phyloP scores from a whole-genome alignment of 192 early-diverging fungal species.

The Entomortierella parvispora region DNA sequence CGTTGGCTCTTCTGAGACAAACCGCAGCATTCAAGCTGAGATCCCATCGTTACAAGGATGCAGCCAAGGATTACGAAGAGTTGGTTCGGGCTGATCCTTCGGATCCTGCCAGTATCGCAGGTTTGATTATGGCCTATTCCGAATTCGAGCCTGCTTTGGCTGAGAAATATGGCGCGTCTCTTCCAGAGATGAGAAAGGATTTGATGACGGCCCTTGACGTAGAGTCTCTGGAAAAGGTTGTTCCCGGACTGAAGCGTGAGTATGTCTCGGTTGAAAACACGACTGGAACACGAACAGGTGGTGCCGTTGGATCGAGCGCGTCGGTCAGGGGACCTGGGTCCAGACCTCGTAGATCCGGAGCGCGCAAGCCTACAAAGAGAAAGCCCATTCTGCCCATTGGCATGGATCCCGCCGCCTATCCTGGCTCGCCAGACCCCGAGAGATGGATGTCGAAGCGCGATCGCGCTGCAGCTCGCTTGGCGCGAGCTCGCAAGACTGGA shows the following conservation, averaged over 20 bases:
- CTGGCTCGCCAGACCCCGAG: slow-evolving; percentile 68
- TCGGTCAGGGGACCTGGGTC: slow-evolving; percentile 11
- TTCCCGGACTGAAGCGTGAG: slow-evolving; percentile 64
- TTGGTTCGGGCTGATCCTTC: slow-evolving; percentile 73
- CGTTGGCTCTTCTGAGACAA: slow-evolving; percentile 63
- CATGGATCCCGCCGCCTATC: slow-evolving; percentile 53
- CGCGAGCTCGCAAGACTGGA: slow-evolving; percentile 69
- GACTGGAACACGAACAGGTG: slow-evolving; percentile 6
- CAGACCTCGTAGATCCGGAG: slow-evolving; percentile 34
- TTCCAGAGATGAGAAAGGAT: slow-evolving; percentile 51
- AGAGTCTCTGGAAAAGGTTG: slow-evolving; percentile 62
- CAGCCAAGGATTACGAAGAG: slow-evolving; percentile 74
- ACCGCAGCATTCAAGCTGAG: slow-evolving; percentile 77
- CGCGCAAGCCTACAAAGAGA: slow-evolving; percentile 62
- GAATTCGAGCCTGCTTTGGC: slow-evolving; percentile 68
- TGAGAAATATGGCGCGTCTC: slow-evolving; percentile 68
- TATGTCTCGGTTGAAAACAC: slow-evolving; percentile 49
- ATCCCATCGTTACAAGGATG: slow-evolving; percentile 65
- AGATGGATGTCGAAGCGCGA: slow-evolving; percentile 79
- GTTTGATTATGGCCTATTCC: slow-evolving; percentile 72
- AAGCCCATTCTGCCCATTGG: slow-evolving; percentile 66
- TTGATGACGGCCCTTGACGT: slow-evolving; percentile 54
- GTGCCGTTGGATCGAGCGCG: slow-evolving; percentile 2
- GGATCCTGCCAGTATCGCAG: slow-evolving; percentile 71
- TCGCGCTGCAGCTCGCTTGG: slow-evolving; percentile 61